Conservation (phyloP, 2,329 filamentous ascomycete species). For the Leptoxyphium fumago region DNA sequence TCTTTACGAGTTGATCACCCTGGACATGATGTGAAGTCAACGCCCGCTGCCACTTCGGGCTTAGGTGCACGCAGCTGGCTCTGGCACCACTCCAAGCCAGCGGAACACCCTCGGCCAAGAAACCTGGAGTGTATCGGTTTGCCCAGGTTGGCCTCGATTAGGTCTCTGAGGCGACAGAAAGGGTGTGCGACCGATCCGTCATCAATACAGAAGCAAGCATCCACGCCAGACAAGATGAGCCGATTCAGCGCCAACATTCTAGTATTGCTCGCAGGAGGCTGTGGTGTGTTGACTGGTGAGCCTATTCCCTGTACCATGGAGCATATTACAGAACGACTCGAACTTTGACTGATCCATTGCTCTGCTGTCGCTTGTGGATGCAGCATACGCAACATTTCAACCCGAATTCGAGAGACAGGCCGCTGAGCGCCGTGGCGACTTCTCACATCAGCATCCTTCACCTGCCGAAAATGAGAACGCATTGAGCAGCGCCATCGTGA, state of each 20-base stretch:
- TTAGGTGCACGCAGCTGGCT: no score
- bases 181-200: not conserved
- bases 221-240: not conserved
- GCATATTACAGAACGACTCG: not conserved
- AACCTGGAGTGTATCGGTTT: no score
- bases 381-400: slow-evolving; percentile 16
- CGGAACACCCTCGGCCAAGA: no score
- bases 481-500: slow-evolving; percentile 13
- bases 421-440: slow-evolving; percentile 12
- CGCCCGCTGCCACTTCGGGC: no score
- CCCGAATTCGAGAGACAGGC: slow-evolving; percentile 16
- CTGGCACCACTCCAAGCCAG: no score
- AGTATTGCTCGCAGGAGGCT: slow-evolving; percentile 4
- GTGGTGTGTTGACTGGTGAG: slow-evolving; percentile 10
- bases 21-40: no score
- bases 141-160: no score
- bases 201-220: not conserved
- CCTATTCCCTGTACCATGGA: not conserved
- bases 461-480: slow-evolving; percentile 3
- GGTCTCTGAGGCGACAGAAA: no score
- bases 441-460: slow-evolving; percentile 8
- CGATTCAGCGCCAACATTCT: not conserved
- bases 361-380: not conserved
- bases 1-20: no score
- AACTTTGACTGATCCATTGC: not conserved